Evolutionary conservation across 1,284 basidiomycete genomes (phyloP).

Genomic region (Megacollybia platyphylla): DNA sequence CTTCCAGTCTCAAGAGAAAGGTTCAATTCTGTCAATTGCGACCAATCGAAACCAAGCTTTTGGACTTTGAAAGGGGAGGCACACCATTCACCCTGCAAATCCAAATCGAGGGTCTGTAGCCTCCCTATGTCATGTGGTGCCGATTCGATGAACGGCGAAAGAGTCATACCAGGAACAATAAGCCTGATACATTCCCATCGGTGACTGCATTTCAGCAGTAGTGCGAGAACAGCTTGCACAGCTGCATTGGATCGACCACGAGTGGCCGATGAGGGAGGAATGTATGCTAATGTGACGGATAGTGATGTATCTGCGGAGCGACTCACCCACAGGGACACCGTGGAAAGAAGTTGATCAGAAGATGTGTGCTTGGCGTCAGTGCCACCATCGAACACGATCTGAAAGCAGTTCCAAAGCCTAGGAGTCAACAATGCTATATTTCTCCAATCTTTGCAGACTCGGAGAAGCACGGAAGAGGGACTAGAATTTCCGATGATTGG

Average conservation of each 20-base stretch:
- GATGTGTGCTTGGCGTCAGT: conserved; percentile 6
- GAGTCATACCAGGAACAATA: conserved; percentile 15
- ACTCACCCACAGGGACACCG: conserved; percentile 20
- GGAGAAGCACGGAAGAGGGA: conserved; percentile 19
- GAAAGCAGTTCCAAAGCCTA: conserved; percentile 26
- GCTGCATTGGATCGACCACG: conserved; percentile 10
- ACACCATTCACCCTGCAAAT: conserved; percentile 14
- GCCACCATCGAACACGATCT: conserved; percentile 11
- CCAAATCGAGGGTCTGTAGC: conserved; percentile 16
- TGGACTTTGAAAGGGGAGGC: conserved; percentile 12
- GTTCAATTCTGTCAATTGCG: conserved; percentile 19
- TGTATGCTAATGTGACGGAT: conserved; percentile 16
- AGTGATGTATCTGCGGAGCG: conserved; percentile 21
- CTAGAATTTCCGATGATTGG: conserved; percentile 15
- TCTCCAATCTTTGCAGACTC: conserved; percentile 24
- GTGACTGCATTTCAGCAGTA: conserved; percentile 16
- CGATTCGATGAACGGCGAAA: conserved; percentile 12
- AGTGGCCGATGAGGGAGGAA: not conserved
- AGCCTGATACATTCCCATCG: conserved; percentile 23
- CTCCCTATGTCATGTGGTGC: conserved; percentile 12
- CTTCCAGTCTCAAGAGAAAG: conserved; percentile 18
- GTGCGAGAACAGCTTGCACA: conserved; percentile 15
- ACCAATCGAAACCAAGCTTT: conserved; percentile 19
- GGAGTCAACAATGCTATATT: conserved; percentile 17
- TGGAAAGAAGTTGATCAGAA: conserved; percentile 9